Percentiles rank a stretch among this genome's conserved stretches.
Conservation (phyloP, 208 protist genomes). For the Entamoeba invadens region DNA sequence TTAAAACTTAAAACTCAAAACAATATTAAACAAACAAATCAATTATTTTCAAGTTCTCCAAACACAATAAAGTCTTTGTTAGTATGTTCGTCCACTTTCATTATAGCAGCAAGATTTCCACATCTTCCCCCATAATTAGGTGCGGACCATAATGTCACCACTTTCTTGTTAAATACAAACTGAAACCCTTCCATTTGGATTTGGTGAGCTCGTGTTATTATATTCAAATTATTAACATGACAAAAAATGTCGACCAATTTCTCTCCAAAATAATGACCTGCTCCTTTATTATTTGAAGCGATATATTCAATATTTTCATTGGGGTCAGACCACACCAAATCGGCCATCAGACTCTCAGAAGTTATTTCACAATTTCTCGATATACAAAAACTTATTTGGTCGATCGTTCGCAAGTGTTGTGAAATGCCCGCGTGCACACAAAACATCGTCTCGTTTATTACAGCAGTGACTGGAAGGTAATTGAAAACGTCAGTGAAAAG, state of each 20-base stretch:
- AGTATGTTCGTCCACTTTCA: slow-evolving; percentile 47
- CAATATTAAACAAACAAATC: too few relatives aligned
- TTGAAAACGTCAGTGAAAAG: slow-evolving; percentile 99
- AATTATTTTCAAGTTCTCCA: too few relatives aligned
- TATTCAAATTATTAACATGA: slow-evolving; percentile 7
- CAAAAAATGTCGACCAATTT: slow-evolving; percentile 62
- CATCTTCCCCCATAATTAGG: slow-evolving; percentile 86
- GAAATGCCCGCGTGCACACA: slow-evolving; percentile 4
- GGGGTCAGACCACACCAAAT: slow-evolving; percentile 53
- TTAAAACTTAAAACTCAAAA: too few relatives aligned
- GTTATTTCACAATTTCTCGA: slow-evolving; percentile 35
- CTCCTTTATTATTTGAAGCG: slow-evolving; percentile 84
- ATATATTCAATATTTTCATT: slow-evolving; percentile 31
- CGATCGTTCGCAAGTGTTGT: not conserved
- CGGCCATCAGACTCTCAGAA: slow-evolving; percentile 52
- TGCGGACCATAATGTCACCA: slow-evolving; percentile 78
- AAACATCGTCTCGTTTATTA: slow-evolving; percentile 8
- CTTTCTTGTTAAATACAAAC: slow-evolving; percentile 55
- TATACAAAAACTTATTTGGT: slow-evolving; percentile 9
- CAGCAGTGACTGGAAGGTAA: slow-evolving; percentile 77
- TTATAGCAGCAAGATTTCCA: slow-evolving; percentile 87
- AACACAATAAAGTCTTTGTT: slow-evolving; percentile 91
- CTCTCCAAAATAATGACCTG: slow-evolving; percentile 93
- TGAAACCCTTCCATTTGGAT: slow-evolving; percentile 78
- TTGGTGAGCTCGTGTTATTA: slow-evolving; percentile 59